Percentiles rank a stretch among this genome's conserved stretches.
These are phyloP conservation scores for Sclerotinia subarctica DNA, from an alignment of 2,329 filamentous ascomycete species.

Conservation along the genomic window DNA sequence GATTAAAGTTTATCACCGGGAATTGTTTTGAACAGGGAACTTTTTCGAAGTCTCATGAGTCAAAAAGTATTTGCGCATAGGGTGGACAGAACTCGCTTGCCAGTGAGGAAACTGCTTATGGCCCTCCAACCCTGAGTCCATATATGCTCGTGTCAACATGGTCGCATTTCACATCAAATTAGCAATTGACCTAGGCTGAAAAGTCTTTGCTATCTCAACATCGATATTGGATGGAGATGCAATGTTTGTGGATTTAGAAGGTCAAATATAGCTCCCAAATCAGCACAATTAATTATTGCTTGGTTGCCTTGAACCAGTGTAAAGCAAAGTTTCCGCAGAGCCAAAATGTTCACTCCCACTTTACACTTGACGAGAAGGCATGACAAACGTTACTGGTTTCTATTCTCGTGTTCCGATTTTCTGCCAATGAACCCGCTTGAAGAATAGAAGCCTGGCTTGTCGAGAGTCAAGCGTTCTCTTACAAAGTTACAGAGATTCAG, in stretches of 20 bases:
- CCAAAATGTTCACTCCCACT: background rate
- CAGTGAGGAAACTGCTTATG: constrained; percentile 5
- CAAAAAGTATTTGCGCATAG: background rate
- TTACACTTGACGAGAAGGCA: background rate
- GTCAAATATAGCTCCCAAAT: background rate
- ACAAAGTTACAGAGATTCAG: background rate
- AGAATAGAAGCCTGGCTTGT: background rate
- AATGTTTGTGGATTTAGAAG: constrained; percentile 1
- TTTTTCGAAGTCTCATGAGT: background rate
- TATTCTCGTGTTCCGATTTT: background rate
- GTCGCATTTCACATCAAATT: background rate
- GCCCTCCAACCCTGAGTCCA: background rate
- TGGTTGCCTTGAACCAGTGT: background rate
- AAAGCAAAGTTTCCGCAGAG: background rate
- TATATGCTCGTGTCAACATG: background rate
- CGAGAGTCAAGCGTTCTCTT: background rate
- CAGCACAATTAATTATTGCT: background rate
- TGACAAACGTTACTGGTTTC: background rate
- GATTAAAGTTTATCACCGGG: too few relatives aligned
- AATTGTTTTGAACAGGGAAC: background rate
- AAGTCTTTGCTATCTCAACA: background rate
- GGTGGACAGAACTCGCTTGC: background rate
- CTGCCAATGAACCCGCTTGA: background rate
- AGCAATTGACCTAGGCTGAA: background rate
- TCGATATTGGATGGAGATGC: background rate